phyloP scores from a whole-genome alignment of 108 stramenopile species.

The Cyclotella sp. region DNA sequence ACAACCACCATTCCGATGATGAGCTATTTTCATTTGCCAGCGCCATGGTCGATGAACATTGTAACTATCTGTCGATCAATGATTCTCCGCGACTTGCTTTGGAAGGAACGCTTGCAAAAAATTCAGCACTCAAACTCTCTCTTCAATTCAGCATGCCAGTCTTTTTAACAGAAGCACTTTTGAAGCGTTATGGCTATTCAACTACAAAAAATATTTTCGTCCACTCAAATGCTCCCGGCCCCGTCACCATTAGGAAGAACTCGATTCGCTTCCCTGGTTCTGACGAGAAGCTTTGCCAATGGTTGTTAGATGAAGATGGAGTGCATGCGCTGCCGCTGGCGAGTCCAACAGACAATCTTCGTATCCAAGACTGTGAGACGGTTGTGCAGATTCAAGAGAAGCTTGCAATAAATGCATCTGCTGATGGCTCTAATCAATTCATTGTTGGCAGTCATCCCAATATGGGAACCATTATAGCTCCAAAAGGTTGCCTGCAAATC shows the following conservation, averaged over 20 bases:
- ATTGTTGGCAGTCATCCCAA: constrained; percentile 1
- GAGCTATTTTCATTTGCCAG: constrained; percentile 18
- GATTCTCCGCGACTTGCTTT: neutral
- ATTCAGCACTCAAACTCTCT: constrained; percentile 27
- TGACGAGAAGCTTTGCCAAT: constrained; percentile 38
- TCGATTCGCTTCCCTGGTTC: constrained; percentile 41
- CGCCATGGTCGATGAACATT: constrained; percentile 45
- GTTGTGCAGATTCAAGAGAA: neutral
- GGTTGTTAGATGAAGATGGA: constrained; percentile 43
- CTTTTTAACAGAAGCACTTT: constrained; percentile 32
- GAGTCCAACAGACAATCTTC: neutral
- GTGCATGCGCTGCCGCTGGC: constrained; percentile 25
- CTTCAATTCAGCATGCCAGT: constrained; percentile 42
- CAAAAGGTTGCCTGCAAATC: constrained; percentile 36
- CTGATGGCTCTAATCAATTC: constrained; percentile 18
- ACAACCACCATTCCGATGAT: neutral
- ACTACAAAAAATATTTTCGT: constrained; percentile 32
- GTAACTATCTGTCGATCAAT: constrained; percentile 15
- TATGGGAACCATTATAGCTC: constrained; percentile 20
- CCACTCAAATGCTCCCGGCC: constrained; percentile 37
- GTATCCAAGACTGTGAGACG: too few species aligned
- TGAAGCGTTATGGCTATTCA: constrained; percentile 37
- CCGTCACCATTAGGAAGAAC: constrained; percentile 49
- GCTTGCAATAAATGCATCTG: neutral
- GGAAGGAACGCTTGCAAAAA: neutral